These are phyloP conservation scores for Pichia sp. DNA, from an alignment of 1,139 yeast genomes.

Conservation along the genomic window DNA sequence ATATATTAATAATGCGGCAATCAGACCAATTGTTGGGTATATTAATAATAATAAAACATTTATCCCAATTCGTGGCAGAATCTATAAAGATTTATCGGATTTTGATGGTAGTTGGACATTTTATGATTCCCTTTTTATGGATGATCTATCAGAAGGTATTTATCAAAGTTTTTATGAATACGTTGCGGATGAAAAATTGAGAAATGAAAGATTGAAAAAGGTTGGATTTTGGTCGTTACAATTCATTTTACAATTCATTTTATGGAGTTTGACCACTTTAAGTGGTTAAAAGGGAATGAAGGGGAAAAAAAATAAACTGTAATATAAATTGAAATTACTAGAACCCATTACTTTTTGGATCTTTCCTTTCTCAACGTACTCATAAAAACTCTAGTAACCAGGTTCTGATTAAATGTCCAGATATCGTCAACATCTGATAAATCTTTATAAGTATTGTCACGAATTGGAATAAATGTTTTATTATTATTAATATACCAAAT, in stretches of 20 bases:
- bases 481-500: conserved; percentile 91
- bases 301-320: conserved; percentile 74
- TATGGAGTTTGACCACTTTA: conserved; percentile 53
- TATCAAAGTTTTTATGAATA: conserved; percentile 87
- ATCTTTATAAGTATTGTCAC: conserved; percentile 76
- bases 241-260: conserved; percentile 68
- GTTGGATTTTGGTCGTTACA: conserved; percentile 95
- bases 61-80: conserved; percentile 79
- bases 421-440: conserved; percentile 85
- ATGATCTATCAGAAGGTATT: conserved; percentile 82
- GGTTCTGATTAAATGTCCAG: conserved; percentile 91
- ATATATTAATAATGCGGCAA: conserved; percentile 83
- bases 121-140: conserved; percentile 87
- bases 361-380: conserved; percentile 72
- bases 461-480: conserved; percentile 82
- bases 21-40: conserved; percentile 92
- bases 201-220: conserved; percentile 65
- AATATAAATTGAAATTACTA: conserved; percentile 86
- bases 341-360: conserved; percentile 78
- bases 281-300: no score
- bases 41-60: conserved; percentile 85
- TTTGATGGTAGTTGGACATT: conserved; percentile 97
- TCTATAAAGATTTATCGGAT: conserved; percentile 73
- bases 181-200: conserved; percentile 79
- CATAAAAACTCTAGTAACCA: conserved; percentile 85